phyloP scores from a whole-genome alignment of 768 basidiomycete genomes.

The Mycena amicta region DNA sequence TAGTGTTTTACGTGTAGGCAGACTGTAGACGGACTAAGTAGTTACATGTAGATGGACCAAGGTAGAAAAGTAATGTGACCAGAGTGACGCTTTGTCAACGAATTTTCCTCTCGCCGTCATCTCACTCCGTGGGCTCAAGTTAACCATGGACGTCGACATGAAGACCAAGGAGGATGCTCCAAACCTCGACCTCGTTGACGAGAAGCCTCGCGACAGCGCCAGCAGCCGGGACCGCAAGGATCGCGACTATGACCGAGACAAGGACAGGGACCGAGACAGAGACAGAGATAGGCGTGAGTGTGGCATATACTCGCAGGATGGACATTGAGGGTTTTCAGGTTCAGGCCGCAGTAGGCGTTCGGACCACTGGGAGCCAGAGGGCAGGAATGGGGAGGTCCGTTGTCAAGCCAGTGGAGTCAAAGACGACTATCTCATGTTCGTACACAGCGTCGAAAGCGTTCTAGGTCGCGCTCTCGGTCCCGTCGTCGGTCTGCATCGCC shows the following conservation, averaged over 20 bases:
- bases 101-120: constrained; percentile 5
- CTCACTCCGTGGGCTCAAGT: too few relatives aligned
- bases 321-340: background rate
- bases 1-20: background rate
- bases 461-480: constrained; percentile 62
- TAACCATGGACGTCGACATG: constrained; percentile 80
- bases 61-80: background rate
- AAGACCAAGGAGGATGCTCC: constrained; percentile 65
- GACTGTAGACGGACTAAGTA: background rate
- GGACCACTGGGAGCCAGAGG: constrained; percentile 87
- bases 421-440: constrained; percentile 7
- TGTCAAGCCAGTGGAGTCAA: background rate
- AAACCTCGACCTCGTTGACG: constrained; percentile 41
- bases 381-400: constrained; percentile 74
- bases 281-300: constrained; percentile 43
- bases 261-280: constrained; percentile 48
- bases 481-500: constrained; percentile 70
- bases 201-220: constrained; percentile 52
- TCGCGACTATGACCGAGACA: constrained; percentile 36
- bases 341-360: constrained; percentile 38
- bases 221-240: constrained; percentile 1
- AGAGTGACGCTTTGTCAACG: constrained; percentile 4
- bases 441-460: constrained; percentile 65
- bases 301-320: background rate
- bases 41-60: background rate